phyloP scores from a whole-genome alignment of 2,329 filamentous ascomycete genomes.

The Blastomyces gilchristii region DNA sequence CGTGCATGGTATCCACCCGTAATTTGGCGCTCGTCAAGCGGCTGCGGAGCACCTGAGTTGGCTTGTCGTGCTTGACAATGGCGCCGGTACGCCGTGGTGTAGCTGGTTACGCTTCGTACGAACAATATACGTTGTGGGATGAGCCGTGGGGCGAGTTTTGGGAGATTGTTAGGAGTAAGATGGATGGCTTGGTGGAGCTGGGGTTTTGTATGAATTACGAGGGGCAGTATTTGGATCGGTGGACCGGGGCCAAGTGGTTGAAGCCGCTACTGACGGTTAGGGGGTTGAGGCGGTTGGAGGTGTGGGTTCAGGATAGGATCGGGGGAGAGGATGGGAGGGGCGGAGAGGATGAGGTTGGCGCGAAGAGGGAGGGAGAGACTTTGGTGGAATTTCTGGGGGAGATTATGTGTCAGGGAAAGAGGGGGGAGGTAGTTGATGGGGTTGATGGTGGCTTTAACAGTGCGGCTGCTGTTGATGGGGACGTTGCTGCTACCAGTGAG shows the following conservation, averaged over 20 bases:
- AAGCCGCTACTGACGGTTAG: conserved; percentile 8
- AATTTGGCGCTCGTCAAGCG: conserved; percentile 14
- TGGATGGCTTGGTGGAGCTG: conserved; percentile 8
- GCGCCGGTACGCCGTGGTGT: conserved; percentile 3
- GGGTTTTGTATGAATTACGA: conserved; percentile 12
- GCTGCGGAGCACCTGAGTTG: conserved; percentile 8
- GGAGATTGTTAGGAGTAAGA: conserved; percentile 8
- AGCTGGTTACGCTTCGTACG: conserved; percentile 8
- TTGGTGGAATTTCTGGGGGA: conserved; percentile 8
- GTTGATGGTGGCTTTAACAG: neutral
- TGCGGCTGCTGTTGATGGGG: neutral
- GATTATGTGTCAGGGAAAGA: neutral
- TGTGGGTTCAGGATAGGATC: conserved; percentile 8
- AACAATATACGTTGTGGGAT: conserved; percentile 11
- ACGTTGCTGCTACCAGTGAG: neutral
- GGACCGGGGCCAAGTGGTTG: conserved; percentile 9
- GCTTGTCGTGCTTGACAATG: conserved; percentile 9
- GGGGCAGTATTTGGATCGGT: conserved; percentile 10
- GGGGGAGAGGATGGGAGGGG: neutral
- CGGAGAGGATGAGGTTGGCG: neutral
- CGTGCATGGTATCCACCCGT: conserved; percentile 16
- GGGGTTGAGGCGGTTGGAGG: conserved; percentile 7
- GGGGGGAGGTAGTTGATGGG: neutral
- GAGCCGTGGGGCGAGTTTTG: conserved; percentile 10
- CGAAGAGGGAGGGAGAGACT: conserved; percentile 5